Percentiles rank a stretch among this genome's conserved stretches.
Evolutionary conservation across 2,329 filamentous ascomycete species (phyloP).

Genomic region (Penicillium sp.): DNA sequence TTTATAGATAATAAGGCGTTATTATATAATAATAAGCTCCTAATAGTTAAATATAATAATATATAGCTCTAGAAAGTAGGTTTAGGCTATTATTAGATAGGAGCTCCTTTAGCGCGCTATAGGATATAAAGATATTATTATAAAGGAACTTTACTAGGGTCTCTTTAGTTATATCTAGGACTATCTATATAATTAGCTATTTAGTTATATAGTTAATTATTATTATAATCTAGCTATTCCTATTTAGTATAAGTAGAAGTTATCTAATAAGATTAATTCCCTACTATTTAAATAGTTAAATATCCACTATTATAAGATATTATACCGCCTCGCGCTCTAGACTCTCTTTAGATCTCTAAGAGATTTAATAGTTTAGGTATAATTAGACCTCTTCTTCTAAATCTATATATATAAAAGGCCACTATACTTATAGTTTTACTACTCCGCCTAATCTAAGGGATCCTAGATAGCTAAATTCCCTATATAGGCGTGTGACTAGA

Average conservation of each 20-base stretch:
- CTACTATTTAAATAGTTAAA: background rate
- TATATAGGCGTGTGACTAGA: background rate
- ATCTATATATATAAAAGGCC: background rate
- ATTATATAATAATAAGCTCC: background rate
- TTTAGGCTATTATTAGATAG: background rate
- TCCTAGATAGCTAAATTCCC: background rate
- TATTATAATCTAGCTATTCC: background rate
- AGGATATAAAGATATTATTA: background rate
- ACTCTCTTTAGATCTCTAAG: background rate
- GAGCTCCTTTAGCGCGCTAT: background rate
- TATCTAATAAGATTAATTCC: background rate
- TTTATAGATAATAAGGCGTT: conserved; percentile 1
- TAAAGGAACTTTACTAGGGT: background rate
- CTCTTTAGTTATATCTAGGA: background rate
- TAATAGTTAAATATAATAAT: background rate
- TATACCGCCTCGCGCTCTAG: background rate
- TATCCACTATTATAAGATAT: background rate
- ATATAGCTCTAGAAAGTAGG: background rate
- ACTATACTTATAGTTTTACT: background rate
- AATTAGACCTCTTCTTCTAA: background rate
- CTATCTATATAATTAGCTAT: background rate
- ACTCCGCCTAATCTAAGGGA: background rate
- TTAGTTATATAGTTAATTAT: background rate
- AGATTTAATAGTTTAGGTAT: background rate
- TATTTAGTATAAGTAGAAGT: background rate